Conservation (phyloP, 495 filamentous ascomycete species). For the Lophiostoma macrostomum region DNA sequence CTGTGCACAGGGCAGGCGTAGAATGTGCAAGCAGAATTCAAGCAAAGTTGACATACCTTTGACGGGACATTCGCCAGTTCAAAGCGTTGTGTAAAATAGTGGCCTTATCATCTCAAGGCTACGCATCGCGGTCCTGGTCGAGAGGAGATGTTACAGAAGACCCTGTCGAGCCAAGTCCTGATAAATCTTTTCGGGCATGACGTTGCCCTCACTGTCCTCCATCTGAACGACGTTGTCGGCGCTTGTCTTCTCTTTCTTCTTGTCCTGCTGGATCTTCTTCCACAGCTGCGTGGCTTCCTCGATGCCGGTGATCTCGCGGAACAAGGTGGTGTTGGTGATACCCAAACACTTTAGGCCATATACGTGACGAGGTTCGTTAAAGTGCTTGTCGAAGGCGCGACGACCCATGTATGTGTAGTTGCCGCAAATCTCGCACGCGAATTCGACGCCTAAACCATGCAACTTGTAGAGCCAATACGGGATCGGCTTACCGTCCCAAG, state of each 20-base stretch:
- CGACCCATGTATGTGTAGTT: constrained; percentile 98
- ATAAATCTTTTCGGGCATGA: constrained; percentile 98
- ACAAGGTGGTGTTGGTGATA: constrained; percentile 87
- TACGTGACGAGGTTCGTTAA: constrained; percentile 87
- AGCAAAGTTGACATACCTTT: no score
- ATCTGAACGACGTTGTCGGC: constrained; percentile 90
- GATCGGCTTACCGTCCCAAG: constrained; percentile 98
- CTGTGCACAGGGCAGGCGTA: no score
- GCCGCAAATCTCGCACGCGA: constrained; percentile 92
- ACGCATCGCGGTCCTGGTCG: no score
- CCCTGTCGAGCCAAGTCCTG: constrained; percentile 76
- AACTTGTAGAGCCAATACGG: constrained; percentile 98
- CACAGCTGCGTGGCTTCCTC: constrained; percentile 82
- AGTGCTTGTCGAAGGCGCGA: constrained; percentile 96
- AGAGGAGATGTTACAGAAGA: constrained; percentile 62
- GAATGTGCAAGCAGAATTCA: no score
- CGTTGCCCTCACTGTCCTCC: constrained; percentile 96
- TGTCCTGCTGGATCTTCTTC: constrained; percentile 88
- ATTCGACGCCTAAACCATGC: constrained; percentile 92
- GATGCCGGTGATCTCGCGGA: constrained; percentile 90
- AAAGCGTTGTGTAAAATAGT: no score
- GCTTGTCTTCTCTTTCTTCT: constrained; percentile 69
- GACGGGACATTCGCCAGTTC: no score
- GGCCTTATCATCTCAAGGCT: no score
- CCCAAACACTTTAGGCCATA: constrained; percentile 91